phyloP scores from a whole-genome alignment of 192 early-diverging fungal genomes.

The Backusella tarrabulga region DNA sequence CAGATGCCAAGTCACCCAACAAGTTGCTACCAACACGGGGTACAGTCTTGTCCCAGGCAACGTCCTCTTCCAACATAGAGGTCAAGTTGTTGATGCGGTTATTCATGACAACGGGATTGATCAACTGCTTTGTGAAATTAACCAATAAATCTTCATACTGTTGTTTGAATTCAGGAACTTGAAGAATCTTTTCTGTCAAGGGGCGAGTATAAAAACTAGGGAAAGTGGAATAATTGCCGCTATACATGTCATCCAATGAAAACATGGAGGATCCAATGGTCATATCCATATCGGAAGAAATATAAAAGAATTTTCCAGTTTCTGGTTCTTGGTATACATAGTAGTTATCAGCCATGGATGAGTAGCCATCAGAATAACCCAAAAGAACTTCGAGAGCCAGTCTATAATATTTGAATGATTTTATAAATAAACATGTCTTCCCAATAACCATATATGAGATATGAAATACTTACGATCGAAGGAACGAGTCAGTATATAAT shows the following conservation, averaged over 20 bases:
- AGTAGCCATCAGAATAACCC: slow-evolving; percentile 37
- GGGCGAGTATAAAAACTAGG: slow-evolving; percentile 17
- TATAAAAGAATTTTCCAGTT: slow-evolving; percentile 34
- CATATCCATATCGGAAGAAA: slow-evolving; percentile 38
- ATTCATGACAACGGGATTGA: slow-evolving; percentile 30
- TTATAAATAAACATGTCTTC: background rate
- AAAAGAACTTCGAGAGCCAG: slow-evolving; percentile 40
- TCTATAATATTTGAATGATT: background rate
- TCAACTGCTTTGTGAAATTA: slow-evolving; percentile 28
- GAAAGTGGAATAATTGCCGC: slow-evolving; percentile 24
- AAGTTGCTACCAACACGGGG: slow-evolving; percentile 11
- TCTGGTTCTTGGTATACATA: slow-evolving; percentile 41
- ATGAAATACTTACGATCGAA: slow-evolving; percentile 20
- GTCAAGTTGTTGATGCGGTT: slow-evolving; percentile 26
- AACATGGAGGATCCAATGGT: slow-evolving; percentile 34
- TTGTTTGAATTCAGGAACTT: slow-evolving; percentile 30
- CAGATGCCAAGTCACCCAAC: background rate
- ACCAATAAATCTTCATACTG: slow-evolving; percentile 36
- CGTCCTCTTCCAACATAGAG: slow-evolving; percentile 36
- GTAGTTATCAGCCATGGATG: slow-evolving; percentile 34
- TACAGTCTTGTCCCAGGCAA: slow-evolving; percentile 36
- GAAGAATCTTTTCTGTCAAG: slow-evolving; percentile 30
- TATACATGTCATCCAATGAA: background rate
- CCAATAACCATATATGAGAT: background rate
- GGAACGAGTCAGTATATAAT: slow-evolving; percentile 21